Base-by-base conservation (phyloP, 495 filamentous ascomycete species). In the Oidiodendron maius region DNA sequence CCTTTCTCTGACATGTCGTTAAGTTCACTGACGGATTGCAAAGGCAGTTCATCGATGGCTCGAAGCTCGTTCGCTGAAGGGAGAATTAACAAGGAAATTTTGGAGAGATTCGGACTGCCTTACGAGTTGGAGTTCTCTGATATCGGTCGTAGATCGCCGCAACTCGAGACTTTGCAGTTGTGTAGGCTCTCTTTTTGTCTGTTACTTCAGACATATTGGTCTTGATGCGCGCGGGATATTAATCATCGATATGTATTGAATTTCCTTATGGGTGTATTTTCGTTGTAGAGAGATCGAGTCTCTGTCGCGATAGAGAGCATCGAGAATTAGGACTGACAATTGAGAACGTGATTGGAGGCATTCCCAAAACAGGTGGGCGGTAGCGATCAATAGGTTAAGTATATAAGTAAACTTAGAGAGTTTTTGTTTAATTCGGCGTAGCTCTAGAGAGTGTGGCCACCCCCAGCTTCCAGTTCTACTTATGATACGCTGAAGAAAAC, bases 41-140 rank as follows among this genome's bases (percentile, higher is more conserved):
- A 16, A 8, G 50, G 50, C 2, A 52, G 24, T 17, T 40, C 35
- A 5, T 24, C 37, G 4, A 52, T 13, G 3, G 50, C 50, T 4
- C 50, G 50, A 20, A 41, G 30, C 24, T 52, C 50, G 28, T 46
- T 52, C 36, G 37, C 42, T 52, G 20, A 4, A 10, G 11, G 22
- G 11, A 9, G 20, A 20, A 10, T 40, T 2, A 21, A 4, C 10
- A 12, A 4, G 6, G 15, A 20, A 9, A 10, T 18, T 18, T 20
- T 5, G 12, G 22, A 40, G n/a, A 9, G 10, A 4, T 8, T 21
- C 4, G 20, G 12, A 38, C 5, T 4, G 35, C 5, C 42, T 24
- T 40, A 49, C 46, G 11, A 15, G 20, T 32, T 17, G 46, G 46
- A 18, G 26, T 24, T 9, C 46, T 35, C 13, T 37, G 9, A 22